Evolutionary conservation across 2,329 filamentous ascomycete species (phyloP), one percentile per base, ranked within the genome.

Genomic region (Phaeosphaeria sp.): DNA sequence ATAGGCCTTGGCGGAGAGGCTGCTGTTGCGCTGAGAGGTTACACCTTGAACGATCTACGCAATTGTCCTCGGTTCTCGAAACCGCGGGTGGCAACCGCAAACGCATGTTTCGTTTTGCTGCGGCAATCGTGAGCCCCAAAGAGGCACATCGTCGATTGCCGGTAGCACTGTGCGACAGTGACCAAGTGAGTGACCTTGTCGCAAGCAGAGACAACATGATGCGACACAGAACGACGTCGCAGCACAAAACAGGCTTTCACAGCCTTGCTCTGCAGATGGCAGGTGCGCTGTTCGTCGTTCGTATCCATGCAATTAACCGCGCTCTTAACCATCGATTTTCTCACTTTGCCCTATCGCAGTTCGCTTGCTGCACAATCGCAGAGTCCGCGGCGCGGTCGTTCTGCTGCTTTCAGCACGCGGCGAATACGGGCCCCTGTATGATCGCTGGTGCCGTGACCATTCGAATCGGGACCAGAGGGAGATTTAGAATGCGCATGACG

Each of bases 401-500:
- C 11, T 41, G 20, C 48, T 50, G 33, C 30, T 41, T 50, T 25
- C 48, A 25, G 48, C 48, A 42, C 11, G 25, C 17, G 33, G 6
- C 18, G 47, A 50, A 60, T 6, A 59, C 49, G 44, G 44, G 58
- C 15, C 36, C 41, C 20, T 49, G 55, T 42, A 41, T 57, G 55
- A 42, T 61, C 55, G 51, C 58, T 54, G 36, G 59, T 55, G 22
- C 46, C 30, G 17, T 25, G 25, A 55, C 60, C 42, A 21, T 22
- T 44, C 42, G 42, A 21, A 44, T 44, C 15, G n/a, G 21, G 39
- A 10, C 15, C n/a, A 17, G 39, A 20, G 39, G 42, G 18, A 22
- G 21, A 18, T 44, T 47, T 56, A 25, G 50, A 53, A 60, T 53
- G 56, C 52, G n/a, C 50, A 55, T 64, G 62, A 60, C 62, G 59